Percentiles rank a stretch among this genome's conserved stretches.
Evolutionary conservation across 2,329 filamentous ascomycete species (phyloP).

Genomic region (Hypoxylon sp.): DNA sequence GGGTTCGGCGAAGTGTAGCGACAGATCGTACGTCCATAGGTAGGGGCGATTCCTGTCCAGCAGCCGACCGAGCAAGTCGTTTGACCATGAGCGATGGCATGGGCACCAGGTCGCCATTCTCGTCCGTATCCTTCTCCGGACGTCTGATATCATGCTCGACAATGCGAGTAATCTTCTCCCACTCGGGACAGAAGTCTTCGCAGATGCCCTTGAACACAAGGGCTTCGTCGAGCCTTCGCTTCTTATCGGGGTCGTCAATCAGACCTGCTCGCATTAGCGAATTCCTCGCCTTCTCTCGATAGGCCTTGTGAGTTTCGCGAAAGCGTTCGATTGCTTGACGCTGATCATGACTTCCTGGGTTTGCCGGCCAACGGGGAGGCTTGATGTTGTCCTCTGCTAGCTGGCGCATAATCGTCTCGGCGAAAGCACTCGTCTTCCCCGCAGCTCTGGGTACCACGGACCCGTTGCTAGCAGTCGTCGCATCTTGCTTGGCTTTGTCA

Average conservation of each 20-base stretch:
- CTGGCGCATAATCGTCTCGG: conserved; percentile 60
- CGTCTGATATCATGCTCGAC: conserved; percentile 65
- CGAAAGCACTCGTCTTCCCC: conserved; percentile 43
- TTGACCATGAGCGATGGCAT: conserved; percentile 68
- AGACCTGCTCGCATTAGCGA: conserved; percentile 66
- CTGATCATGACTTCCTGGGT: conserved; percentile 61
- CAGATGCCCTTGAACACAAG: conserved; percentile 73
- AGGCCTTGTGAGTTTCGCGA: conserved; percentile 63
- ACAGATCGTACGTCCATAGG: conserved; percentile 73
- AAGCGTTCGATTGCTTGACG: conserved; percentile 62
- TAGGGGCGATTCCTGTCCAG: conserved; percentile 71
- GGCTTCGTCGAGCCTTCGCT: conserved; percentile 68
- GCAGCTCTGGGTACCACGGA: conserved; percentile 11
- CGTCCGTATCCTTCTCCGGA: conserved; percentile 59
- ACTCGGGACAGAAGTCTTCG: conserved; percentile 74
- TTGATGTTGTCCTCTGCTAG: conserved; percentile 62
- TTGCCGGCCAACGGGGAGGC: conserved; percentile 63
- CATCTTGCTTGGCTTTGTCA: conserved; percentile 2
- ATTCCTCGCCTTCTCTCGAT: conserved; percentile 63
- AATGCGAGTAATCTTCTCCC: conserved; percentile 69
- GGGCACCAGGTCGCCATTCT: conserved; percentile 53
- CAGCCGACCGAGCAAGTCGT: conserved; percentile 71
- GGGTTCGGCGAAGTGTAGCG: conserved; percentile 62
- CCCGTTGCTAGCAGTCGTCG: background rate
- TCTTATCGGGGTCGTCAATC: conserved; percentile 71